Percentiles rank a stretch among this genome's conserved stretches.
phyloP scores from a whole-genome alignment of 1,284 basidiomycete genomes.

The Hymenochaete sp. region DNA sequence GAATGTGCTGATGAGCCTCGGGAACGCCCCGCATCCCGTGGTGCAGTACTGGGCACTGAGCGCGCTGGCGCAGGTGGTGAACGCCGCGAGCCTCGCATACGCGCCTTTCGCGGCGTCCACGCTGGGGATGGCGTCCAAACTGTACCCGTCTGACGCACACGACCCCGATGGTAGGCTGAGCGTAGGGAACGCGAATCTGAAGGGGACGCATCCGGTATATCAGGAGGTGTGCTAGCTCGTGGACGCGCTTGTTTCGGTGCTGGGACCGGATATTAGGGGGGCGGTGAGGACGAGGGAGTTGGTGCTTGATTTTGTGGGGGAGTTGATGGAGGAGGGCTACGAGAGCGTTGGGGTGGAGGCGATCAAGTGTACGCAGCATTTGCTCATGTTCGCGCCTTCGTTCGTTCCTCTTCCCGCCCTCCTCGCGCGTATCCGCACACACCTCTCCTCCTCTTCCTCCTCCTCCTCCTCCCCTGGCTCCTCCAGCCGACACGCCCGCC shows the following conservation, averaged over 20 bases:
- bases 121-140: constrained; percentile 83
- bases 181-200: constrained; percentile 73
- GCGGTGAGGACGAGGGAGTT: constrained; percentile 82
- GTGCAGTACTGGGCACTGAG: constrained; percentile 92
- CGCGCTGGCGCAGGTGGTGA: constrained; percentile 81
- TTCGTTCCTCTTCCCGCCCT: constrained; percentile 74
- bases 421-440: constrained; percentile 64
- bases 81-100: constrained; percentile 89
- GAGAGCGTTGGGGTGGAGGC: constrained; percentile 89
- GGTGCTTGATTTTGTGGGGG: constrained; percentile 78
- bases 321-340: constrained; percentile 81
- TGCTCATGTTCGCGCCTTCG: constrained; percentile 85
- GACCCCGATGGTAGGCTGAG: constrained; percentile 93
- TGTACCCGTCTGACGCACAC: constrained; percentile 88
- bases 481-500: no score
- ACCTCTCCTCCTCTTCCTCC: constrained; percentile 59
- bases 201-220: constrained; percentile 87
- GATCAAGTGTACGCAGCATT: constrained; percentile 92
- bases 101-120: constrained; percentile 85
- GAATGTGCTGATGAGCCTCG: constrained; percentile 91
- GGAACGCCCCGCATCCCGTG: constrained; percentile 92
- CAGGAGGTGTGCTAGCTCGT: constrained; percentile 88
- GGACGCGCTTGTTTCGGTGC: constrained; percentile 86
- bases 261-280: constrained; percentile 94
- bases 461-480: no score